Evolutionary conservation across 78 protist genomes (phyloP), one percentile per base, ranked within the genome.

Genomic region (Emiliania huxleyi): DNA sequence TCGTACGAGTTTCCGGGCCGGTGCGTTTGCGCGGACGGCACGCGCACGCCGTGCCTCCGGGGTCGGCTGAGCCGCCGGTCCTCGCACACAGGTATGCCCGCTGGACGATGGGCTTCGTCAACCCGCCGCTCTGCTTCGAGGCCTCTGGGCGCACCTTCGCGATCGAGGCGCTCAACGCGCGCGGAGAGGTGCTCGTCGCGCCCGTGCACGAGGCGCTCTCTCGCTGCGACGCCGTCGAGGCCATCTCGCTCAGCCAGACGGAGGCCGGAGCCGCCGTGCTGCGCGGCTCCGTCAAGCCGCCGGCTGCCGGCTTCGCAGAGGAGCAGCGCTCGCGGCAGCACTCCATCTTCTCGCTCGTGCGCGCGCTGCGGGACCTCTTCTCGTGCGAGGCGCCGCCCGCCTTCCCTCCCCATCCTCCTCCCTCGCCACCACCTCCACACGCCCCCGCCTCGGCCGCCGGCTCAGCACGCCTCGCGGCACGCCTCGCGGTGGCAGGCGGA

Each of bases 241-340:
- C 79, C 33, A 26, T 38, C 46, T 5, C 19, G 21, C 62, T 52
- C 15, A n/a, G n/a, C n/a, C n/a, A n/a, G n/a, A n/a, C n/a, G n/a
- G 62, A 52, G 8, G 62, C 62, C 15, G 29, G 29, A 19, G 8
- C 62, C 62, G 15, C 8, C 29, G 29, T 3, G 69, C 71, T 85
- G 69, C 69, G 69, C 69, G 90, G 90, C 18, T 0, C 35, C 26
- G 33, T 88, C 26, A 8, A 3, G 26, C 33, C 45, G 21, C 15
- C 91, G 6, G 75, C 1, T 33, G 73, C 8, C 37, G 5, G 49
- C 81, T 92, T 92, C 85, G 33, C 94, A 1, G 94, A 92, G 85
- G 94, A 92, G 83, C 75, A 92, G 85, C 90, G 94, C 35, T 35
- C 62, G 37, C 49, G 35, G 52, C 94, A 92, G 94, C 94, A 69